phyloP scores from a whole-genome alignment of 148 eudicot genomes.

The Drosera capensis region DNA sequence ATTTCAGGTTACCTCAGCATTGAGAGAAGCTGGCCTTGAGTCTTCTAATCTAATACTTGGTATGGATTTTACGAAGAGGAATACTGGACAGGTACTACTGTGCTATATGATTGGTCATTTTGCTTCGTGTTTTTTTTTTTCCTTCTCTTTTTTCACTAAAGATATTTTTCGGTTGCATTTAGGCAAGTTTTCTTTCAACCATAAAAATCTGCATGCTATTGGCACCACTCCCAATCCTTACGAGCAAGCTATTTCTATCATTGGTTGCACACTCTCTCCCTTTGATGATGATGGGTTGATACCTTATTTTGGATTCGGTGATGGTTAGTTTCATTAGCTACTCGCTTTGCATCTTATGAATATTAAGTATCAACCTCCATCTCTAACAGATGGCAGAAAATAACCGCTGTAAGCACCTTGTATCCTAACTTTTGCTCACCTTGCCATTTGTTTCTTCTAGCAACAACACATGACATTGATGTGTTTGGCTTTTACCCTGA shows the following conservation, averaged over 20 bases:
- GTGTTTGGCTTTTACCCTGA: constrained; percentile 73
- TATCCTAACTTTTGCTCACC: not conserved
- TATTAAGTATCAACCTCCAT: not conserved
- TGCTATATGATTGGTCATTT: constrained; percentile 4
- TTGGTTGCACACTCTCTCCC: constrained; percentile 68
- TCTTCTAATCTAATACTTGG: constrained; percentile 84
- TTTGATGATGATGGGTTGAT: constrained; percentile 78
- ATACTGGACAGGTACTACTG: constrained; percentile 64
- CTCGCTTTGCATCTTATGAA: not conserved
- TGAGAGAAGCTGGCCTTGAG: constrained; percentile 85
- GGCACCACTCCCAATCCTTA: constrained; percentile 47
- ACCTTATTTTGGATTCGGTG: constrained; percentile 87
- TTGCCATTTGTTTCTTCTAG: constrained; percentile 14
- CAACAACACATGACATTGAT: constrained; percentile 44
- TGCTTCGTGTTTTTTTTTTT: constrained; percentile 2
- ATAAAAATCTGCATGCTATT: constrained; percentile 62
- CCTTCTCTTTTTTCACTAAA: not conserved
- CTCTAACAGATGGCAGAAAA: not conserved
- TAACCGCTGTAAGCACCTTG: not conserved
- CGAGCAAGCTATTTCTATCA: constrained; percentile 73
- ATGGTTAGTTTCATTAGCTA: constrained; percentile 33
- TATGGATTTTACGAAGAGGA: constrained; percentile 55
- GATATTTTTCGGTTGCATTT: constrained; percentile 7
- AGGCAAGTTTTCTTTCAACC: constrained; percentile 59
- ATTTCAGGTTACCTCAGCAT: constrained; percentile 42